These are phyloP conservation scores for Taphrina betulina DNA, from an alignment of 1,139 yeast genomes.

Conservation along the genomic window DNA sequence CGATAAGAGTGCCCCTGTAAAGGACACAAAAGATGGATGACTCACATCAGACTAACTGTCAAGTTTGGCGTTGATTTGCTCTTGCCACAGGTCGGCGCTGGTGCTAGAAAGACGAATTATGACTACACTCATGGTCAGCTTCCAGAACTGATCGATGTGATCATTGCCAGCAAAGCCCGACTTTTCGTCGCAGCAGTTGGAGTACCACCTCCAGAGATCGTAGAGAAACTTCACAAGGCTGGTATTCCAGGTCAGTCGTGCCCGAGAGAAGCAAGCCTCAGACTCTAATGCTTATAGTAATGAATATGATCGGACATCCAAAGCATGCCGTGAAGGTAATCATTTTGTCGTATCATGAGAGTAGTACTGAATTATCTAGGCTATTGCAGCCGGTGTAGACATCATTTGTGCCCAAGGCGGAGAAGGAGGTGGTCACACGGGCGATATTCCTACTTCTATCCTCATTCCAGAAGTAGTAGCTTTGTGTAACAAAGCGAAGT, in stretches of 20 bases:
- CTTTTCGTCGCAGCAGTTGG: slow-evolving; percentile 49
- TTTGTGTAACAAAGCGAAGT: slow-evolving; percentile 41
- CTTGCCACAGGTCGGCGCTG: slow-evolving; percentile 42
- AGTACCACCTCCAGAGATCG: slow-evolving; percentile 47
- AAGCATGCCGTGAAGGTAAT: slow-evolving; percentile 50
- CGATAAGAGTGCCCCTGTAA: slow-evolving; percentile 36
- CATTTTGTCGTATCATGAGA: too few relatives aligned
- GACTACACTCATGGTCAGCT: slow-evolving; percentile 41
- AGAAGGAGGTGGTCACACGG: slow-evolving; percentile 56
- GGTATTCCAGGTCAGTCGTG: too few relatives aligned
- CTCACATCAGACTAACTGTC: too few relatives aligned
- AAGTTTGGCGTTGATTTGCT: slow-evolving; percentile 42
- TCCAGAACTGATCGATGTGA: slow-evolving; percentile 39
- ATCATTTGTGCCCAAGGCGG: slow-evolving; percentile 54
- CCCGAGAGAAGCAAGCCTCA: slow-evolving; percentile 42
- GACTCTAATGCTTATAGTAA: slow-evolving; percentile 35
- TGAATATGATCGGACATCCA: slow-evolving; percentile 53
- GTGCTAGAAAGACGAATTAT: slow-evolving; percentile 42
- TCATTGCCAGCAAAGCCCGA: slow-evolving; percentile 39
- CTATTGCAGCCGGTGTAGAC: slow-evolving; percentile 45
- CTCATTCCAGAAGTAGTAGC: slow-evolving; percentile 47
- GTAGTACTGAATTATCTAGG: too few relatives aligned
- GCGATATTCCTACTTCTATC: slow-evolving; percentile 33
- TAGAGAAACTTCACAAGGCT: slow-evolving; percentile 49
- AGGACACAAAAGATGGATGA: too few relatives aligned